A percentile compares a stretch with the other conserved stretches of the same genome.
Evolutionary conservation across 2,329 filamentous ascomycete genomes (phyloP).

Genomic region (Nigrospora osmanthi): DNA sequence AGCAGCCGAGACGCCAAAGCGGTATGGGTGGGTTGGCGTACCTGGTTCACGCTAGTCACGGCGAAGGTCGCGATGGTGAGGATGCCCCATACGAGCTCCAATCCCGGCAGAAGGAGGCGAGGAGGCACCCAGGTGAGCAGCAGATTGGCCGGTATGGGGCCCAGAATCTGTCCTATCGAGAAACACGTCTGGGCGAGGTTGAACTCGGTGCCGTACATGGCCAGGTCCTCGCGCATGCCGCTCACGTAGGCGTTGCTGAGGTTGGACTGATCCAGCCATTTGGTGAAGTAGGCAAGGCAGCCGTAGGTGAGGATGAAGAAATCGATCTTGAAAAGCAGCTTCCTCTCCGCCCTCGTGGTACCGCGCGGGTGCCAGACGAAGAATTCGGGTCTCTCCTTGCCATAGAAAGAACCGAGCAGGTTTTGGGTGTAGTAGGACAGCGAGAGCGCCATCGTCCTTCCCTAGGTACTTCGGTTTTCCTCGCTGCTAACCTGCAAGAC

Average conservation of each 20-base stretch:
- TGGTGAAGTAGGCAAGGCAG: slow-evolving; percentile 17
- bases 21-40: background rate
- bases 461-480: background rate
- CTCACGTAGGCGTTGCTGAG: slow-evolving; percentile 16
- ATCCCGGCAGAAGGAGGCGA: slow-evolving; percentile 35
- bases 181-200: slow-evolving; percentile 10
- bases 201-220: slow-evolving; percentile 9
- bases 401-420: slow-evolving; percentile 20
- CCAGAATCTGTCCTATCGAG: slow-evolving; percentile 9
- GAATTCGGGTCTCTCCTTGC: slow-evolving; percentile 11
- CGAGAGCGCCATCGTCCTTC: slow-evolving; percentile 4
- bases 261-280: slow-evolving; percentile 18
- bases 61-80: slow-evolving; percentile 13
- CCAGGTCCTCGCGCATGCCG: slow-evolving; percentile 15
- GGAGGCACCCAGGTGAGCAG: slow-evolving; percentile 30
- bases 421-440: slow-evolving; percentile 10
- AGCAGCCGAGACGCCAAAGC: background rate
- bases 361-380: slow-evolving; percentile 19
- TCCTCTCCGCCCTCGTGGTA: slow-evolving; percentile 13
- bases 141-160: slow-evolving; percentile 12
- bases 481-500: too few relatives aligned
- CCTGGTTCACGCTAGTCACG: slow-evolving; percentile 9
- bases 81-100: slow-evolving; percentile 23
- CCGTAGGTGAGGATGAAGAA: slow-evolving; percentile 20
- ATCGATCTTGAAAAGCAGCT: slow-evolving; percentile 20